These are phyloP conservation scores for Leccinum angustisporum DNA, from an alignment of 1,284 basidiomycete genomes.

Conservation along the genomic window DNA sequence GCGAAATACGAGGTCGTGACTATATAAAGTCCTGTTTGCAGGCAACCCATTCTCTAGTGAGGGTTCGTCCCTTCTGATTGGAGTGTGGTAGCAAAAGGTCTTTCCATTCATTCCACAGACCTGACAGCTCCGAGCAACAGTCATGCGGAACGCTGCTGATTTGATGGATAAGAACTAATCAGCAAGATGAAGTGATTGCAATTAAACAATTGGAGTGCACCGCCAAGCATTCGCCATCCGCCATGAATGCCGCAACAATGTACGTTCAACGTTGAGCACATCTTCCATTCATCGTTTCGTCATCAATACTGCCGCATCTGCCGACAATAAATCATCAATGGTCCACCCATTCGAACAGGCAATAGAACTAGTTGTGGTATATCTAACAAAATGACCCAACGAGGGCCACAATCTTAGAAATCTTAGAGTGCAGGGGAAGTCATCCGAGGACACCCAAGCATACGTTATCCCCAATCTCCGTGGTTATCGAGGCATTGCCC, in stretches of 20 bases:
- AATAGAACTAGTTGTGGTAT: neutral
- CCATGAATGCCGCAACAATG: neutral
- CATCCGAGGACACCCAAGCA: neutral
- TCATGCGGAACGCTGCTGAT: neutral
- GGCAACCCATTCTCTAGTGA: conserved; percentile 46
- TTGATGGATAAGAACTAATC: neutral
- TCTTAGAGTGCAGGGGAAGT: neutral
- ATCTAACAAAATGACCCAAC: neutral
- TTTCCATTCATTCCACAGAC: neutral
- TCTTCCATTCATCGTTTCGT: neutral
- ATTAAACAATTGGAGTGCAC: neutral
- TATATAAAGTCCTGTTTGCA: conserved; percentile 60
- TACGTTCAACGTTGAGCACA: conserved; percentile 12
- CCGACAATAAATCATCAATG: conserved; percentile 3
- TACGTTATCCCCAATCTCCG: conserved; percentile 1
- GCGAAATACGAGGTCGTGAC: conserved; percentile 58
- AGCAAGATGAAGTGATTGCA: neutral
- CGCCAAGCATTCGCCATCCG: neutral
- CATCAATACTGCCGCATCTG: neutral
- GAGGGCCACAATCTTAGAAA: neutral
- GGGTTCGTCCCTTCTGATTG: neutral
- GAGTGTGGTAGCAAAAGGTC: neutral
- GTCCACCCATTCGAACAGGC: neutral
- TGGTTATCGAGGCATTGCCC: conserved; percentile 4
- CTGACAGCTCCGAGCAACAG: neutral